A percentile compares a stretch with the other conserved stretches of the same genome.
phyloP scores from a whole-genome alignment of 116 monocot species.

The Trichopus zeylanicus region DNA sequence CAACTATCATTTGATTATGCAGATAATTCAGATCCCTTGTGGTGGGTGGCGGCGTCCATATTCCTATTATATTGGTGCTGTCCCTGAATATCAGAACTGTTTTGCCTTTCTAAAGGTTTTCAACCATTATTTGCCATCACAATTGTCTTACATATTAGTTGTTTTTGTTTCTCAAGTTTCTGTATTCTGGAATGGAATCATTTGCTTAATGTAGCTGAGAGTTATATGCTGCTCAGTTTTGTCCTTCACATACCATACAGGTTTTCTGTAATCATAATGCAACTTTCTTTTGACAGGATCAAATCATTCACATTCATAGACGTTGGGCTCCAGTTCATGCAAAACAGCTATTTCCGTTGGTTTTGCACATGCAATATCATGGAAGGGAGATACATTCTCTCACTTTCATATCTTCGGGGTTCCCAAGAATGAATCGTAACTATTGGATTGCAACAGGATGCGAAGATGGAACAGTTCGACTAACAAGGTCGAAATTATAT shows the following conservation, averaged over 20 bases:
- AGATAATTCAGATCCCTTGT: conserved; percentile 73
- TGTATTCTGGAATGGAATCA: neutral
- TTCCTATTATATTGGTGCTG: conserved; percentile 65
- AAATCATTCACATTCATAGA: conserved; percentile 56
- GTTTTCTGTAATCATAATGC: neutral
- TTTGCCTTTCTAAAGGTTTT: conserved; percentile 87
- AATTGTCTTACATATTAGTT: neutral
- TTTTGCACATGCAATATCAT: conserved; percentile 70
- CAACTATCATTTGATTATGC: neutral
- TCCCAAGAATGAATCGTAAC: neutral
- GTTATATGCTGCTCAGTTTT: neutral
- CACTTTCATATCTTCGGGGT: conserved; percentile 40
- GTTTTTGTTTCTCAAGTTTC: neutral
- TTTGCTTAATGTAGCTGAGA: neutral
- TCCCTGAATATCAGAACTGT: conserved; percentile 69
- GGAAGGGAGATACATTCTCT: conserved; percentile 86
- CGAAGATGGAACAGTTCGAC: conserved; percentile 86
- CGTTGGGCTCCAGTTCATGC: conserved; percentile 34
- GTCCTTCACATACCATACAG: neutral
- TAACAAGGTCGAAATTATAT: conserved; percentile 54
- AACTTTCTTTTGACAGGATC: conserved; percentile 37
- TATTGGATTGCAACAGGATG: conserved; percentile 71
- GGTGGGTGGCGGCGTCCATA: conserved; percentile 91
- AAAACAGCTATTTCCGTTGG: conserved; percentile 34
- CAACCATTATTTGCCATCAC: neutral